These are phyloP conservation scores for Boletus sp. DNA, from an alignment of 768 basidiomycete genomes.

Conservation along the genomic window DNA sequence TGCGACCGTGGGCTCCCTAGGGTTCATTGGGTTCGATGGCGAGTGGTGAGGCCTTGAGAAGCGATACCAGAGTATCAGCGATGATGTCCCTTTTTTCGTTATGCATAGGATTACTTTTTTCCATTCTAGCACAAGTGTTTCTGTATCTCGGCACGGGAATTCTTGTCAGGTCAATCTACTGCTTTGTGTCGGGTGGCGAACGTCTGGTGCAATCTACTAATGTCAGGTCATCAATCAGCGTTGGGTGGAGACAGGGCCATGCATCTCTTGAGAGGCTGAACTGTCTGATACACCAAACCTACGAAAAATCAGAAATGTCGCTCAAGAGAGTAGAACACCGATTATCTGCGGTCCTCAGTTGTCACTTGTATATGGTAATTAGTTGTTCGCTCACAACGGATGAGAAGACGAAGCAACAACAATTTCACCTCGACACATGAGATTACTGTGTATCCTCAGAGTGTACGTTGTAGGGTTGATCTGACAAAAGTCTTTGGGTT, in stretches of 20 bases:
- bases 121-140: background rate
- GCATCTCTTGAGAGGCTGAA: no score
- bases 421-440: no score
- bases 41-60: conserved; percentile 74
- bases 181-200: background rate
- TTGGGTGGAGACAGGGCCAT: background rate
- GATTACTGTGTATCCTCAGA: no score
- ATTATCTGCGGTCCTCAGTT: background rate
- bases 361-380: background rate
- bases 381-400: no score
- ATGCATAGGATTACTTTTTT: background rate
- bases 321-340: background rate
- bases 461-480: no score
- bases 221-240: background rate
- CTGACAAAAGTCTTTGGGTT: background rate
- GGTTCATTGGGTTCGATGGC: conserved; percentile 83
- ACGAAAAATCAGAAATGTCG: background rate
- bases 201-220: background rate
- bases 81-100: background rate
- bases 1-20: conserved; percentile 34
- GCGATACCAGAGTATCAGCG: background rate
- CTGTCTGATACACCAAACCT: background rate
- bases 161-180: background rate
- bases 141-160: background rate
- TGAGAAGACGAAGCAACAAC: no score